These are phyloP conservation scores for Ophiostoma himal-ulmi DNA, from an alignment of 2,329 filamentous ascomycete genomes.

Conservation along the genomic window DNA sequence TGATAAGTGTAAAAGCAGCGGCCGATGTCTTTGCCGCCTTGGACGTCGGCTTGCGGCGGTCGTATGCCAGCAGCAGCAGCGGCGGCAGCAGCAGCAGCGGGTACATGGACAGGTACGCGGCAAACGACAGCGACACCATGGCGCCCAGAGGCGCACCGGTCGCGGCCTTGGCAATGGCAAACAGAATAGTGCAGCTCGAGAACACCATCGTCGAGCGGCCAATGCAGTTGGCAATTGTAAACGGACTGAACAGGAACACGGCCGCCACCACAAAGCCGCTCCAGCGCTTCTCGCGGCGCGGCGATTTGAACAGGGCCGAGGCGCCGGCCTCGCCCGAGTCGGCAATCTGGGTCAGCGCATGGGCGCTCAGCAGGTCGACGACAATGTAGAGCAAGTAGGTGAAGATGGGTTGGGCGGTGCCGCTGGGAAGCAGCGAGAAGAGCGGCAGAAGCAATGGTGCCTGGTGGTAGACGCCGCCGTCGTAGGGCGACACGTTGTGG, in stretches of 20 bases:
- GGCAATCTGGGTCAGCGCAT: conserved; percentile 72
- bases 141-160: conserved; percentile 66
- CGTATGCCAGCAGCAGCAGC: conserved; percentile 72
- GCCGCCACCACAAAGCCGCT: conserved; percentile 70
- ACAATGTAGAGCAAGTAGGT: conserved; percentile 75
- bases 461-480: conserved; percentile 79
- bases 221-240: conserved; percentile 85
- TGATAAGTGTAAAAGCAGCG: conserved; percentile 48
- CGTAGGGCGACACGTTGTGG: conserved; percentile 93
- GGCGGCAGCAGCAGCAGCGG: conserved; percentile 81
- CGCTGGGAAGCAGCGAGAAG: conserved; percentile 79
- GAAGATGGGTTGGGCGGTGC: conserved; percentile 59
- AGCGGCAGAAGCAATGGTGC: conserved; percentile 85
- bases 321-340: conserved; percentile 70
- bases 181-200: conserved; percentile 79
- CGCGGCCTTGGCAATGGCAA: conserved; percentile 75
- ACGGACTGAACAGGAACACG: conserved; percentile 90
- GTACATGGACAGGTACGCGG: conserved; percentile 88
- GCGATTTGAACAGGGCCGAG: conserved; percentile 72
- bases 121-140: conserved; percentile 79
- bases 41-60: conserved; percentile 40
- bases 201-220: conserved; percentile 85
- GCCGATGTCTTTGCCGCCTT: conserved; percentile 31
- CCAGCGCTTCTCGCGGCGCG: conserved; percentile 68
- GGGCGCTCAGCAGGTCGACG: conserved; percentile 75